Conservation (phyloP, 1,284 basidiomycete species). For the Boletus coffeatus region DNA sequence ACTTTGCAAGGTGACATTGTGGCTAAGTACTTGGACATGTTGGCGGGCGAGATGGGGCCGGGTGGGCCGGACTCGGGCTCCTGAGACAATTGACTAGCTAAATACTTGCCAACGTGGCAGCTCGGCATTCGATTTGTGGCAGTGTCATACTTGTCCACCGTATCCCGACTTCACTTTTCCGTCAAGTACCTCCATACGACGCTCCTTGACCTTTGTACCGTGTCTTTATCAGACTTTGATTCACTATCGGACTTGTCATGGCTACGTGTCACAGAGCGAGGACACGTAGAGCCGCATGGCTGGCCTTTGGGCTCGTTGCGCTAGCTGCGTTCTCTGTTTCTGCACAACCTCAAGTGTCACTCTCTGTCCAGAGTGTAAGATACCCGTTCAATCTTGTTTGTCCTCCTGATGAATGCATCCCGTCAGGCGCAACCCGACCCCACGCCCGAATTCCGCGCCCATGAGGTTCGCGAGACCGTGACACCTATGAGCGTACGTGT, state of each 20-base stretch:
- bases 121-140: constrained; percentile 12
- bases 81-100: neutral
- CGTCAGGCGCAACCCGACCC: constrained; percentile 13
- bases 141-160: constrained; percentile 6
- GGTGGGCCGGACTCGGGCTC: no score
- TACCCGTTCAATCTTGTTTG: neutral
- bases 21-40: no score
- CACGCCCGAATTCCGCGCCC: constrained; percentile 2
- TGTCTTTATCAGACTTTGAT: neutral
- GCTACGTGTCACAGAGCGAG: constrained; percentile 16
- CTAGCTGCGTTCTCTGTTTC: constrained; percentile 37
- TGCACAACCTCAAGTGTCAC: constrained; percentile 29
- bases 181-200: neutral
- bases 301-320: constrained; percentile 51
- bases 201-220: neutral
- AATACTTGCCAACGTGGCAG: constrained; percentile 16
- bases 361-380: constrained; percentile 22
- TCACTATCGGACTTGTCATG: constrained; percentile 11
- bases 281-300: constrained; percentile 53
- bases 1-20: no score
- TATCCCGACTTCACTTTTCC: neutral
- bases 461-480: constrained; percentile 15
- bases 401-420: neutral
- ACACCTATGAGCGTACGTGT: constrained; percentile 13
- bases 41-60: neutral